Evolutionary conservation across 176 grass and related monocot species (phyloP).

Genomic region (Phoenix roebelenii): DNA sequence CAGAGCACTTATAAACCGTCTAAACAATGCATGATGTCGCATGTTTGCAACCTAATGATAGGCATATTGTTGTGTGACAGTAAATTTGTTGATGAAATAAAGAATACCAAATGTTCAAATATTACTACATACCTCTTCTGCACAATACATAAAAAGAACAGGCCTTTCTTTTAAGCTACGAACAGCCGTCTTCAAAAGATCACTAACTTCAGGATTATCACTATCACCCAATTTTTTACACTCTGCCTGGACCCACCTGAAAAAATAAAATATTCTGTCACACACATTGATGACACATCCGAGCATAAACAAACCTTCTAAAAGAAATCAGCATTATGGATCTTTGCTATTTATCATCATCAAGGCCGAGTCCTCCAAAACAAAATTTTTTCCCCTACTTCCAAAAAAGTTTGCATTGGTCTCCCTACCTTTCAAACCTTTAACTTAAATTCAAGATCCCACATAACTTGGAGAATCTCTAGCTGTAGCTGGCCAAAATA

Average conservation of each 20-base stretch:
- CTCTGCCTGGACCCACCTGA: constrained; percentile 95
- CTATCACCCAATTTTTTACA: constrained; percentile 91
- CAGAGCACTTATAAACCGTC: constrained; percentile 96
- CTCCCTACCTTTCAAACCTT: no score
- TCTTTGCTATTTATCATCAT: no score
- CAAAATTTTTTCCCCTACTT: no score
- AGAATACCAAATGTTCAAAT: constrained; percentile 14
- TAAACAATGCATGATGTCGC: constrained; percentile 96
- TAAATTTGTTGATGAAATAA: constrained; percentile 3
- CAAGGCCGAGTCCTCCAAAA: no score
- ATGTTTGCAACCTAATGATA: constrained; percentile 83
- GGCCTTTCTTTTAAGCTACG: constrained; percentile 82
- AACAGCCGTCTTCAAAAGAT: constrained; percentile 87
- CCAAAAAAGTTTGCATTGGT: no score
- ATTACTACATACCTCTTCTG: constrained; percentile 72
- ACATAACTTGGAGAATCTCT: no score
- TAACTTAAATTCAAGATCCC: no score
- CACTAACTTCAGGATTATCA: constrained; percentile 90
- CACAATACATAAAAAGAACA: constrained; percentile 94
- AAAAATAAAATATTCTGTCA: not conserved
- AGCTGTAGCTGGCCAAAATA: no score
- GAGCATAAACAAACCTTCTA: no score
- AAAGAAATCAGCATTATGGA: no score
- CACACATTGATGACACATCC: not conserved
- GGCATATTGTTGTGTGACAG: not conserved